These are phyloP conservation scores for Rhinocladiella similis DNA, from an alignment of 2,329 filamentous ascomycete genomes.

Conservation along the genomic window DNA sequence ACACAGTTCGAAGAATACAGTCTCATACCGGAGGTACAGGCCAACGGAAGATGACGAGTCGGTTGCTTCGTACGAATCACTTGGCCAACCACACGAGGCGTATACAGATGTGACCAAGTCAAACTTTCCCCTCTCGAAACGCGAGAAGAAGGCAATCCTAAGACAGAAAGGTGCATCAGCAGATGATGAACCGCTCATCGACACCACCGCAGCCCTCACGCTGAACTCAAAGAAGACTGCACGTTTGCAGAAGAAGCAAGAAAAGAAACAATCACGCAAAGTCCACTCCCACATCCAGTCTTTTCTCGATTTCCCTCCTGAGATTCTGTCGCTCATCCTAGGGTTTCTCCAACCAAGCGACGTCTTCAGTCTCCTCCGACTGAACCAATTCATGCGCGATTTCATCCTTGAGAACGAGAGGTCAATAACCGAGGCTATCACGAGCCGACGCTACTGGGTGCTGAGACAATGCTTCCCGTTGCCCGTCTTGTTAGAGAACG, in stretches of 20 bases:
- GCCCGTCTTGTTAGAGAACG: constrained; percentile 19
- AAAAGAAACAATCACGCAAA: constrained; percentile 23
- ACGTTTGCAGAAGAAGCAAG: constrained; percentile 19
- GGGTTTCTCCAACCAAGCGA: constrained; percentile 23
- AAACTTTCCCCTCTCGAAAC: not conserved
- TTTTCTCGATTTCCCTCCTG: constrained; percentile 26
- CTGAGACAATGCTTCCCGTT: constrained; percentile 28
- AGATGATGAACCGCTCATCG: constrained; percentile 25
- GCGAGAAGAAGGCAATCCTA: not conserved
- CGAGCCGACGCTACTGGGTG: constrained; percentile 24
- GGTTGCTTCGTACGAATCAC: too few relatives aligned
- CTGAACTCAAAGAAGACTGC: constrained; percentile 28
- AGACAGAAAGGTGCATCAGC: not conserved
- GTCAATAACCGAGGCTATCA: constrained; percentile 19
- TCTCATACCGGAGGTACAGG: too few relatives aligned
- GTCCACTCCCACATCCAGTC: constrained; percentile 20
- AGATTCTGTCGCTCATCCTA: constrained; percentile 22
- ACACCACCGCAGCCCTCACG: constrained; percentile 24
- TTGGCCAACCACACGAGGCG: too few relatives aligned
- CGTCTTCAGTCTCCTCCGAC: constrained; percentile 17
- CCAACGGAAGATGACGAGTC: too few relatives aligned
- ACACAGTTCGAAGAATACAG: too few relatives aligned
- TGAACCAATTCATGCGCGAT: constrained; percentile 17
- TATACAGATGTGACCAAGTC: not conserved
- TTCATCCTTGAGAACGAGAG: constrained; percentile 26